These are phyloP conservation scores for Cryptomeria japonica DNA, from an alignment of 75 land plant genomes.

Conservation along the genomic window DNA sequence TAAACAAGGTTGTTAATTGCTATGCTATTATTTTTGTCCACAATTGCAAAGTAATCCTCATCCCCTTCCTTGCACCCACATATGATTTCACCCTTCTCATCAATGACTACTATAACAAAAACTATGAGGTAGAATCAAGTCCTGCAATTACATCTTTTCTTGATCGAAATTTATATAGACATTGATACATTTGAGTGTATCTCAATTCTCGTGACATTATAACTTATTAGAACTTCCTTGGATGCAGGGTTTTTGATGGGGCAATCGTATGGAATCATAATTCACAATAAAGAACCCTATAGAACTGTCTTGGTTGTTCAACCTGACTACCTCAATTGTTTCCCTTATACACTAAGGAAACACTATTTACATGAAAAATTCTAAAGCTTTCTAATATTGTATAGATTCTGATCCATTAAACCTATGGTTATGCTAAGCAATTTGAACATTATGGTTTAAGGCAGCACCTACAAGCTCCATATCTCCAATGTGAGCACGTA, in stretches of 20 bases:
- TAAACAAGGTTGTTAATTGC: too few species aligned
- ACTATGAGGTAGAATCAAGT: constrained; percentile 12
- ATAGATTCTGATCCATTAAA: neutral
- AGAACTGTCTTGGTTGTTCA: constrained; percentile 23
- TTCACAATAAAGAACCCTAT: constrained; percentile 29
- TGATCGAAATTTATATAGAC: neutral
- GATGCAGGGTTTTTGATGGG: constrained; percentile 23
- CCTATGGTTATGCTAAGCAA: neutral
- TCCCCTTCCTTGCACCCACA: constrained; percentile 33
- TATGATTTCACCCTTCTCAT: constrained; percentile 35
- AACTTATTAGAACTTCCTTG: constrained; percentile 20
- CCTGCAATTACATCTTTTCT: neutral
- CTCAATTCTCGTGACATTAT: constrained; percentile 9
- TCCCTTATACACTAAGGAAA: neutral
- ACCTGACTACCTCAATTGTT: constrained; percentile 16
- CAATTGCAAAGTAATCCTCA: constrained; percentile 31
- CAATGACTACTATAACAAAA: constrained; percentile 36
- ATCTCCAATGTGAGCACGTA: too few species aligned
- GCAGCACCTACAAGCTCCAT: too few species aligned
- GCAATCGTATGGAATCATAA: constrained; percentile 30
- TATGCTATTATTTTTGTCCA: too few species aligned
- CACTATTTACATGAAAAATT: neutral
- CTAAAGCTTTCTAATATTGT: neutral
- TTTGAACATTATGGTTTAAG: too few species aligned
- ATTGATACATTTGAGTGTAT: neutral